A percentile compares a stretch with the other conserved stretches of the same genome.
Conservation (phyloP, 192 early-diverging fungal species). For the Chytriomyces sp. region DNA sequence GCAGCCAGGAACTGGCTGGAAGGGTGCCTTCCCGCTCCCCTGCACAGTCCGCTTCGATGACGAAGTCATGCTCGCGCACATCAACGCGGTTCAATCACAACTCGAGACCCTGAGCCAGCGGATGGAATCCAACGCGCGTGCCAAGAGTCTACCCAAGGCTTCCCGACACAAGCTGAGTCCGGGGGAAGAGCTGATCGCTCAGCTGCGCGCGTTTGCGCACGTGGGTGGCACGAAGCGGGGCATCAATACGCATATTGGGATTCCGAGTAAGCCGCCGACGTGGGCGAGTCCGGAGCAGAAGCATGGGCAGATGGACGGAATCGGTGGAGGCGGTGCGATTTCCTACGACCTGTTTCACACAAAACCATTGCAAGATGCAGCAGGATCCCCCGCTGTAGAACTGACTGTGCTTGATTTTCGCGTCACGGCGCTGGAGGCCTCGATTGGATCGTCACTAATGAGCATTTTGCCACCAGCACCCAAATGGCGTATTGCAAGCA, state of each 20-base stretch:
- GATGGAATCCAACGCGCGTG: background rate
- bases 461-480: too few relatives aligned
- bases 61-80: background rate
- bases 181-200: background rate
- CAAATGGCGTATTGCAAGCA: too few relatives aligned
- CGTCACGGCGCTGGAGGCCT: background rate
- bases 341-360: background rate
- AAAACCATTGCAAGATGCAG: background rate
- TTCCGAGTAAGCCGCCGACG: background rate
- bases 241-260: background rate
- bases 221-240: background rate
- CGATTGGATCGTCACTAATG: background rate
- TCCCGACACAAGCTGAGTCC: background rate
- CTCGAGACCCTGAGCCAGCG: background rate
- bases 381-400: background rate
- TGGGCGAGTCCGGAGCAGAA: background rate
- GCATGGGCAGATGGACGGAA: background rate
- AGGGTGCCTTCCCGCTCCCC: slow-evolving; percentile 39
- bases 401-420: background rate
- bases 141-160: background rate
- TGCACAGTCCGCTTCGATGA: slow-evolving; percentile 32
- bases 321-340: background rate
- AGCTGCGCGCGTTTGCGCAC: background rate
- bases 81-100: background rate
- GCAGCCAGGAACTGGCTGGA: slow-evolving; percentile 17